A percentile compares a stretch with the other conserved stretches of the same genome.
These are phyloP conservation scores for Grifola frondosa DNA, from an alignment of 1,284 basidiomycete genomes.

Conservation along the genomic window DNA sequence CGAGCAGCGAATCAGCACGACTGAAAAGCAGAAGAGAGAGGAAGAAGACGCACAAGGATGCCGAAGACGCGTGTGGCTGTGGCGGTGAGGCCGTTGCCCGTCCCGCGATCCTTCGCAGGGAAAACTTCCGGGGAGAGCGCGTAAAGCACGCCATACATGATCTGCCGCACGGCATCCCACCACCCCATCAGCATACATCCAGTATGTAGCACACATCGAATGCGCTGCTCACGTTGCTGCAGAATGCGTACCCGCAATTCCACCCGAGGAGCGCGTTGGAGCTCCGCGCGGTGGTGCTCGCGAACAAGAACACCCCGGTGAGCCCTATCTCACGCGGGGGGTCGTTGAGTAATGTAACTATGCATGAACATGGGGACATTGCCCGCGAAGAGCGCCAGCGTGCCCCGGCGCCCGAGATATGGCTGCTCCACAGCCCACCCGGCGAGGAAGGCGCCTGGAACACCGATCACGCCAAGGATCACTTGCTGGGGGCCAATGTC, in stretches of 20 bases:
- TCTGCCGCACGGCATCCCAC: conserved; percentile 27
- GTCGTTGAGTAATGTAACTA: conserved; percentile 42
- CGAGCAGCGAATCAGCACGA: background rate
- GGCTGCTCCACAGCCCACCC: conserved; percentile 65
- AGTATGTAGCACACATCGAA: too few species aligned
- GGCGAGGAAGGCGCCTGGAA: conserved; percentile 66
- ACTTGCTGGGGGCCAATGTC: conserved; percentile 37
- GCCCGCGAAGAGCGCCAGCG: conserved; percentile 56
- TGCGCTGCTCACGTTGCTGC: conserved; percentile 46
- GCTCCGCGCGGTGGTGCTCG: conserved; percentile 67
- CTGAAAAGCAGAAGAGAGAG: conserved; percentile 7
- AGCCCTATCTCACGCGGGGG: conserved; percentile 47
- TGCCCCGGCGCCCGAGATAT: conserved; percentile 60
- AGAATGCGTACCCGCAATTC: conserved; percentile 61
- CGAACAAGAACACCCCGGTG: conserved; percentile 72
- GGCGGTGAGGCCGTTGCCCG: conserved; percentile 58
- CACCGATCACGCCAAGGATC: conserved; percentile 63
- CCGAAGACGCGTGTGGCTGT: conserved; percentile 60
- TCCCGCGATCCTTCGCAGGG: conserved; percentile 70
- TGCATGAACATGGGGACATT: conserved; percentile 34
- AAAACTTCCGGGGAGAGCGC: conserved; percentile 72
- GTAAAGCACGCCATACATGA: conserved; percentile 80
- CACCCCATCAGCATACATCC: background rate
- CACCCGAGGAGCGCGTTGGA: conserved; percentile 67
- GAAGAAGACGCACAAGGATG: conserved; percentile 50